Evolutionary conservation across 2,329 filamentous ascomycete genomes (phyloP).

Genomic region (Talaromyces sp.): DNA sequence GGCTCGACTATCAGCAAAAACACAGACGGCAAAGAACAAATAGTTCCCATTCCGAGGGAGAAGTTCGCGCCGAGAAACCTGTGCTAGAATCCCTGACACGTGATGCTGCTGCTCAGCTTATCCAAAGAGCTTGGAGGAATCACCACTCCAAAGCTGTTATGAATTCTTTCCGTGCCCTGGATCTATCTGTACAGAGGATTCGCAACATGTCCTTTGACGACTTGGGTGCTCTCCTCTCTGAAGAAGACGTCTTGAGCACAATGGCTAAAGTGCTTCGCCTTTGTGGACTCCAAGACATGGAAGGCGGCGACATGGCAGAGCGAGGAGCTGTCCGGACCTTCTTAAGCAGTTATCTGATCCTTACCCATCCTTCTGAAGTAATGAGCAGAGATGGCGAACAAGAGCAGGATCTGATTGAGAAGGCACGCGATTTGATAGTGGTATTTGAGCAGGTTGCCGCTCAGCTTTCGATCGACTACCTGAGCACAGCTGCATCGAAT

Average conservation of each 20-base stretch:
- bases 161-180: constrained; percentile 46
- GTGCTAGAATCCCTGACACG: constrained; percentile 39
- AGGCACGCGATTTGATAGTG: constrained; percentile 55
- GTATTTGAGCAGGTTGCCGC: constrained; percentile 51
- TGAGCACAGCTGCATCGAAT: constrained; percentile 39
- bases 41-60: constrained; percentile 43
- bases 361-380: constrained; percentile 57
- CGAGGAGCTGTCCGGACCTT: constrained; percentile 56
- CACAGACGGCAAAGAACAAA: constrained; percentile 48
- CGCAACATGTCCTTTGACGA: constrained; percentile 54
- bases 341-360: constrained; percentile 58
- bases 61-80: constrained; percentile 35
- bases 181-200: constrained; percentile 50
- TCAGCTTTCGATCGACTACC: constrained; percentile 43
- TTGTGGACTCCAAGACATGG: constrained; percentile 50
- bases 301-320: constrained; percentile 42
- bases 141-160: constrained; percentile 46
- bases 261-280: constrained; percentile 54
- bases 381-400: constrained; percentile 58
- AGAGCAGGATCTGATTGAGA: constrained; percentile 57
- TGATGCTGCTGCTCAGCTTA: constrained; percentile 50
- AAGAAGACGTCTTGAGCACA: constrained; percentile 47
- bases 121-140: constrained; percentile 56
- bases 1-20: constrained; percentile 44
- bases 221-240: constrained; percentile 52